phyloP scores from a whole-genome alignment of 2,329 filamentous ascomycete genomes.

The Erysiphe neolycopersici region DNA sequence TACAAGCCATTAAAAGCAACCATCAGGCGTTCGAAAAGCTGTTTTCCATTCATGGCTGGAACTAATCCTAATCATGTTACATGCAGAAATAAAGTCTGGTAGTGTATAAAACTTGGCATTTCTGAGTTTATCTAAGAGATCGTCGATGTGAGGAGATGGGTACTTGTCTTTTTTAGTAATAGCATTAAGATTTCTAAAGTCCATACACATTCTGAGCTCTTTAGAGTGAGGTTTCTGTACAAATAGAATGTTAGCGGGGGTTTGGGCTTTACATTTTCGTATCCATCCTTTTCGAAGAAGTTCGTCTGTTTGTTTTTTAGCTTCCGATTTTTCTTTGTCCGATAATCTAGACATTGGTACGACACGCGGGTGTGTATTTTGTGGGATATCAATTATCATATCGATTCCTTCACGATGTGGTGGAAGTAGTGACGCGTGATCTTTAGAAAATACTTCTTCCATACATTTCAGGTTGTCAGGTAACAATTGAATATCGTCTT shows the following conservation, averaged over 20 bases:
- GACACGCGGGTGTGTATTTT: too few species aligned
- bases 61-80: background rate
- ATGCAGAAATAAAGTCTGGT: background rate
- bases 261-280: too few species aligned
- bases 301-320: too few species aligned
- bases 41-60: background rate
- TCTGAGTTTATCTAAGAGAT: background rate
- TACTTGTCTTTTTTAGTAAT: constrained; percentile 1
- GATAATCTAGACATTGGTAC: too few species aligned
- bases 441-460: too few species aligned
- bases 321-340: too few species aligned
- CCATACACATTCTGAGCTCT: background rate
- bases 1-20: background rate
- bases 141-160: background rate
- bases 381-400: too few species aligned
- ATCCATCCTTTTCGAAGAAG: too few species aligned
- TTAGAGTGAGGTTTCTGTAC: background rate
- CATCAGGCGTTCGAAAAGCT: background rate
- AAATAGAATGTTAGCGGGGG: background rate
- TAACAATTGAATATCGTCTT: too few species aligned
- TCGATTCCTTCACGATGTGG: too few species aligned
- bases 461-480: too few species aligned
- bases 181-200: background rate
- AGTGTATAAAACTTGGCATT: background rate
- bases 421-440: too few species aligned